Conservation (phyloP, 169 alveolate genomes). For the Eimeria zaria region DNA sequence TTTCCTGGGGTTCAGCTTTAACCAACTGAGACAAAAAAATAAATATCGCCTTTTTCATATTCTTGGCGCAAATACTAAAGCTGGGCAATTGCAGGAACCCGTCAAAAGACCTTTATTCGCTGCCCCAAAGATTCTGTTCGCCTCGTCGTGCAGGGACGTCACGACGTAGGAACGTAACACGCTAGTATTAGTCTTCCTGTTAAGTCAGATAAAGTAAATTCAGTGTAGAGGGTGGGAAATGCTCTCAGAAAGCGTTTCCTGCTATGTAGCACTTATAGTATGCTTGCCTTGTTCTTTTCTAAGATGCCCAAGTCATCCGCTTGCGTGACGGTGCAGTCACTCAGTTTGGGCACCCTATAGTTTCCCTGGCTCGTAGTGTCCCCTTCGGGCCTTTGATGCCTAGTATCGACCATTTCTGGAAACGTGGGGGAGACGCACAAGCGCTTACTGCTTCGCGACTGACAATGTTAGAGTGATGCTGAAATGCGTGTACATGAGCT, state of each 20-base stretch:
- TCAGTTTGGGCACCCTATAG: not conserved
- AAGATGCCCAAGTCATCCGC: slow-evolving; percentile 1
- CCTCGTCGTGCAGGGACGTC: not conserved
- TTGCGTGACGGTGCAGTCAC: not conserved
- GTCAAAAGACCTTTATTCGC: not conserved
- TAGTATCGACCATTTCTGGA: slow-evolving; percentile 13
- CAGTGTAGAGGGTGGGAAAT: no score
- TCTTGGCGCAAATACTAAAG: not conserved
- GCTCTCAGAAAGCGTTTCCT: not conserved
- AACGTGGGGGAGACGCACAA: not conserved
- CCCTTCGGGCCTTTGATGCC: not conserved
- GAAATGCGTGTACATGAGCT: not conserved
- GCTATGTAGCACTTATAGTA: not conserved
- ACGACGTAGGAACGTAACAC: not conserved
- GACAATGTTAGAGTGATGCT: not conserved
- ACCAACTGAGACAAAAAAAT: not conserved
- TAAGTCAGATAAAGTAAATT: no score
- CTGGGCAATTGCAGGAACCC: not conserved
- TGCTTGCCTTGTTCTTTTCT: slow-evolving; percentile 56
- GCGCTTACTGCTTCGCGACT: not conserved
- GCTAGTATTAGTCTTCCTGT: not conserved
- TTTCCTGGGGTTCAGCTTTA: not conserved
- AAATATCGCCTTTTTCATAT: not conserved
- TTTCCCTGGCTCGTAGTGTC: not conserved
- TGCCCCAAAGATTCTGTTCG: no score